A percentile compares a stretch with the other conserved stretches of the same genome.
These are phyloP conservation scores for Periglandula ipomoeae DNA, from an alignment of 2,329 filamentous ascomycete genomes.

Conservation along the genomic window DNA sequence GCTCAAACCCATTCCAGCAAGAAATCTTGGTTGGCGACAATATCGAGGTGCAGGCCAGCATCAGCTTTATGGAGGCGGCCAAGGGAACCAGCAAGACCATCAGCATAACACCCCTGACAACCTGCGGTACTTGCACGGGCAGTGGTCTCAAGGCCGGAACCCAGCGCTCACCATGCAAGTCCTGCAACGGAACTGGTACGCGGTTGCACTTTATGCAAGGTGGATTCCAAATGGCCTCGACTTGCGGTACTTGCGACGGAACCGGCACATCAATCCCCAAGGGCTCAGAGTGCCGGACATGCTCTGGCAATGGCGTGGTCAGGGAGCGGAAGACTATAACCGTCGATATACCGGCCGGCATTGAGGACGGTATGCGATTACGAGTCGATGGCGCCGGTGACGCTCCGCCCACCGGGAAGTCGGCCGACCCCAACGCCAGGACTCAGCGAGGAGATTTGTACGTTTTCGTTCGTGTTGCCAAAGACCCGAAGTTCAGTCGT, in stretches of 20 bases:
- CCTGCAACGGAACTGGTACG: conserved; percentile 79
- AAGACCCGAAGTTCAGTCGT: conserved; percentile 82
- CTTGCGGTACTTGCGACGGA: conserved; percentile 74
- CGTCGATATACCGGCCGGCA: conserved; percentile 87
- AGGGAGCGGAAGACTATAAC: conserved; percentile 75
- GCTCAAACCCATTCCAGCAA: conserved; percentile 58
- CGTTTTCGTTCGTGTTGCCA: conserved; percentile 80
- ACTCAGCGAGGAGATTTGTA: conserved; percentile 81
- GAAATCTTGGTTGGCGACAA: conserved; percentile 88
- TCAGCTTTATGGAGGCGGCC: conserved; percentile 93
- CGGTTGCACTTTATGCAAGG: conserved; percentile 83
- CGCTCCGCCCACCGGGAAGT: conserved; percentile 65
- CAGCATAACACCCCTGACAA: conserved; percentile 67
- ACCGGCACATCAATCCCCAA: conserved; percentile 66
- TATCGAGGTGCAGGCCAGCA: conserved; percentile 87
- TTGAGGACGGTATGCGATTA: conserved; percentile 93
- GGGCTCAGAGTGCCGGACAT: conserved; percentile 72
- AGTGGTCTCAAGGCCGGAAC: conserved; percentile 76
- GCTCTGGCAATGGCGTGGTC: conserved; percentile 74
- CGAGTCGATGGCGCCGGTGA: conserved; percentile 82
- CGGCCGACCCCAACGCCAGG: conserved; percentile 51
- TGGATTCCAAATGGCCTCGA: conserved; percentile 92
- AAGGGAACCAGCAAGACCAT: conserved; percentile 89
- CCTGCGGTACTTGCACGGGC: conserved; percentile 76
- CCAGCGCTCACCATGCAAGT: conserved; percentile 62